Evolutionary conservation across 2,329 filamentous ascomycete genomes (phyloP), one percentile per base, ranked within the genome.

Genomic region (Parastagonospora nodorum): DNA sequence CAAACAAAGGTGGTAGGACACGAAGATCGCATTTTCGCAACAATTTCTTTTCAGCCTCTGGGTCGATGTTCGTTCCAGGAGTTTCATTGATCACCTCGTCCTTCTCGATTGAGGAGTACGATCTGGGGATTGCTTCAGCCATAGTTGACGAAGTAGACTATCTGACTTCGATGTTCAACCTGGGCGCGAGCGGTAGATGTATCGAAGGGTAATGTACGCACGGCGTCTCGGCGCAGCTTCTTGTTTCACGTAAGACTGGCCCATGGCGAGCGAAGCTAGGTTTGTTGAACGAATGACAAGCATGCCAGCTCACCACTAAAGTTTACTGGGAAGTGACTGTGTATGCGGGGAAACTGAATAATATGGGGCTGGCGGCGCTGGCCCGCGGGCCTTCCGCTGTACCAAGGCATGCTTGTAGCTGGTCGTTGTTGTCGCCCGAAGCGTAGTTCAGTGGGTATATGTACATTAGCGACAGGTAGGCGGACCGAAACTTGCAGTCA

Each of bases 21-120:
- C 76, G 72, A 11, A 79, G 51, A 54, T 82, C 80, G 42, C 75
- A 72, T 66, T 82, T 83, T 39, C 75, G 66, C 7, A 82, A 57
- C 11, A 81, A 62, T 49, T 73, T 76, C 61, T 75, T 78, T 53
- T 82, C 78, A 8, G 73, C 73, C 2, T 60, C 48, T 5, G 67
- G 63, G 48, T 77, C 73, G 40, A 69, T 63, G 27, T 63, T 56
- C 1, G 50, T 60, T 8, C 61, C 64, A 14, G 57, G 46, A 8
- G 60, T 63, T 41, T 67, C 62, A 24, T 66, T 66, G 55, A 66
- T 57, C 27, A 55, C 45, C 42, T 68, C 66, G 5, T 57, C 39
- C 45, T 68, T 68, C 47, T 63, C 62, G 5, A 53, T 57, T 14
- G 54, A 38, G 6, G 48, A 19, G 33, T 27, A 51, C 12, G 42